Conservation (phyloP, 1,284 basidiomycete species). For the Hemileccinum hortonii region DNA sequence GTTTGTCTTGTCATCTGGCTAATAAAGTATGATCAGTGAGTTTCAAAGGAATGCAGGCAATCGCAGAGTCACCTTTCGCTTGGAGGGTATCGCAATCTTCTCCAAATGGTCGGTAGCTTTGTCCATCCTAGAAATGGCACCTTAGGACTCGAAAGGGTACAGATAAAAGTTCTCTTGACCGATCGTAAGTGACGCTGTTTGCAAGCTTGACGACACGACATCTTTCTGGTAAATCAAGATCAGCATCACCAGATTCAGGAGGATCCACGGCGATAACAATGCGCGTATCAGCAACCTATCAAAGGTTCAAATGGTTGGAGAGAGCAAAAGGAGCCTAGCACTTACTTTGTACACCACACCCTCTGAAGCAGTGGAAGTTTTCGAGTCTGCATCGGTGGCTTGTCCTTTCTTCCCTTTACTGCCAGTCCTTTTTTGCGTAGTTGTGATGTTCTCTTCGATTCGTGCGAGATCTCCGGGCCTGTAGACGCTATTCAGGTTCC, state of each 20-base stretch:
- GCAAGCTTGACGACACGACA: slow-evolving; percentile 86
- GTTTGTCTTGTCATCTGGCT: slow-evolving; percentile 42
- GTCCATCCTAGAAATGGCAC: slow-evolving; percentile 65
- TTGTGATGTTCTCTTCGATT: slow-evolving; percentile 67
- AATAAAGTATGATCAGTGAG: slow-evolving; percentile 7
- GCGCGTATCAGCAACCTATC: slow-evolving; percentile 70
- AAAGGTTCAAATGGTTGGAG: slow-evolving; percentile 7
- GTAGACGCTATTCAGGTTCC: slow-evolving; percentile 12
- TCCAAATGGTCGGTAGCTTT: slow-evolving; percentile 69
- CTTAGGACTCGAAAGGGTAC: background rate
- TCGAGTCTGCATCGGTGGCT: slow-evolving; percentile 34
- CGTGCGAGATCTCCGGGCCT: slow-evolving; percentile 81
- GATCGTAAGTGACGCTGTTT: slow-evolving; percentile 89
- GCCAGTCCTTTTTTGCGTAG: slow-evolving; percentile 45
- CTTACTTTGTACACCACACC: slow-evolving; percentile 82
- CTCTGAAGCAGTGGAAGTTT: slow-evolving; percentile 48
- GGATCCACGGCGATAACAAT: slow-evolving; percentile 75
- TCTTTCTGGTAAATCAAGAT: slow-evolving; percentile 79
- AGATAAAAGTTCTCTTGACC: slow-evolving; percentile 44
- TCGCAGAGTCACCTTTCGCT: slow-evolving; percentile 18
- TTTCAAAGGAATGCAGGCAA: slow-evolving; percentile 9
- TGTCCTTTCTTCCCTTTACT: slow-evolving; percentile 44
- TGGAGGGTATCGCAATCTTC: slow-evolving; percentile 39
- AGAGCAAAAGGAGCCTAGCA: background rate
- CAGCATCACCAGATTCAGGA: slow-evolving; percentile 55